phyloP scores from a whole-genome alignment of 75 land plant genomes.

The Cryptomeria japonica region DNA sequence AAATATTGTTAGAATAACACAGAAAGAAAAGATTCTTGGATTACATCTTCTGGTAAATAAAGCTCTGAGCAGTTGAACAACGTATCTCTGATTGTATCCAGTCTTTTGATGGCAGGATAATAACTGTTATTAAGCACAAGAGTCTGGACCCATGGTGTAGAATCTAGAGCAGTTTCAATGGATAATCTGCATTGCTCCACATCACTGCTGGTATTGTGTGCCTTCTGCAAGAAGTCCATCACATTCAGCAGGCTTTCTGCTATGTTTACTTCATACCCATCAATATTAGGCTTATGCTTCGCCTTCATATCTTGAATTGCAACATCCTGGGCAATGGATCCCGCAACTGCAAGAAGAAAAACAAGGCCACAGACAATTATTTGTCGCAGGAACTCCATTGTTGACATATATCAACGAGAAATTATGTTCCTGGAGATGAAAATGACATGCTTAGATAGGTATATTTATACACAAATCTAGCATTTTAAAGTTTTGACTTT shows the following conservation, averaged over 20 bases:
- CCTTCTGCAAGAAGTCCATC: background rate
- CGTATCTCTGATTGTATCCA: background rate
- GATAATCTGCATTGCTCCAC: background rate
- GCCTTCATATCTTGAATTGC: background rate
- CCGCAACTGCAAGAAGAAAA: too few species aligned
- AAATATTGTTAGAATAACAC: too few species aligned
- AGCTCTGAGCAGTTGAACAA: background rate
- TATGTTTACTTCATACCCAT: background rate
- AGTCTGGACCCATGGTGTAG: background rate
- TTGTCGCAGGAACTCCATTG: background rate
- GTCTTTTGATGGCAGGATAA: background rate
- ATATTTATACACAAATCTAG: too few species aligned
- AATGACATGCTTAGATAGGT: too few species aligned
- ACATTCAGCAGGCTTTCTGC: background rate
- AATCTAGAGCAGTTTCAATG: background rate
- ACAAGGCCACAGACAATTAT: background rate
- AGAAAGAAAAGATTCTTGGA: background rate
- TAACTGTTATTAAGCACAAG: slow-evolving; percentile 1
- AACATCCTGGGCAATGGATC: background rate
- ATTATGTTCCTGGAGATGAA: too few species aligned
- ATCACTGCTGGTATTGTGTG: background rate
- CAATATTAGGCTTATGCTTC: background rate
- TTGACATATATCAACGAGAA: too few species aligned
- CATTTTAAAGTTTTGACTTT: too few species aligned
- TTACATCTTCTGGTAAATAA: background rate